Percentiles rank a stretch among this genome's conserved stretches.
These are phyloP conservation scores for Anisodus tanguticus DNA, from an alignment of 257 asterid genomes.

Conservation along the genomic window DNA sequence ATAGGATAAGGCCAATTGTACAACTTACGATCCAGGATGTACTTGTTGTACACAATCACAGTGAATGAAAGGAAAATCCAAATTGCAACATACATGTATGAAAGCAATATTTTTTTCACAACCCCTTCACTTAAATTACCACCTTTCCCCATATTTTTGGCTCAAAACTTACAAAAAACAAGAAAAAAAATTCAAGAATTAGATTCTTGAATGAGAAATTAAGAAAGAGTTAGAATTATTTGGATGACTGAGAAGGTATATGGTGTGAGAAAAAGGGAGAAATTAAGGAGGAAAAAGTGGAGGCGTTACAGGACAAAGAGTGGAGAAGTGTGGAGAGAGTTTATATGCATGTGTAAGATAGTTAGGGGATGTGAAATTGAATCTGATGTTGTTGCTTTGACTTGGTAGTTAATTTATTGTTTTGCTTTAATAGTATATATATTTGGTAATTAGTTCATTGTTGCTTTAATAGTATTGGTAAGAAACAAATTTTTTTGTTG, in stretches of 20 bases:
- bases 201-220: neutral
- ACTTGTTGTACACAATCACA: conserved; percentile 76
- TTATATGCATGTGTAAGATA: conserved; percentile 27
- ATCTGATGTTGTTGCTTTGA: conserved; percentile 13
- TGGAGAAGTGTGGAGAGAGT: neutral
- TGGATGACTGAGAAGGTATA: neutral
- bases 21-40: conserved; percentile 70
- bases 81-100: conserved; percentile 62
- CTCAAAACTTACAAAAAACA: neutral
- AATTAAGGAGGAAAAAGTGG: conserved; percentile 5
- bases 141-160: conserved; percentile 56
- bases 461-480: too few relatives aligned
- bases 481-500: too few relatives aligned
- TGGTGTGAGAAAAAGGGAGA: neutral
- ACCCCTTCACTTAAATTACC: conserved; percentile 62
- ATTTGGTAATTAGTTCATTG: too few relatives aligned
- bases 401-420: conserved; percentile 5
- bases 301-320: conserved; percentile 22
- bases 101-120: conserved; percentile 62
- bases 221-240: neutral
- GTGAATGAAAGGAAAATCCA: conserved; percentile 76
- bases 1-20: conserved; percentile 78
- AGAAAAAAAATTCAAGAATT: neutral
- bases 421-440: neutral
- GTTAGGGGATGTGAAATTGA: conserved; percentile 19